Evolutionary conservation across 2,329 filamentous ascomycete species (phyloP).

Genomic region (Microdochium bolleyi): DNA sequence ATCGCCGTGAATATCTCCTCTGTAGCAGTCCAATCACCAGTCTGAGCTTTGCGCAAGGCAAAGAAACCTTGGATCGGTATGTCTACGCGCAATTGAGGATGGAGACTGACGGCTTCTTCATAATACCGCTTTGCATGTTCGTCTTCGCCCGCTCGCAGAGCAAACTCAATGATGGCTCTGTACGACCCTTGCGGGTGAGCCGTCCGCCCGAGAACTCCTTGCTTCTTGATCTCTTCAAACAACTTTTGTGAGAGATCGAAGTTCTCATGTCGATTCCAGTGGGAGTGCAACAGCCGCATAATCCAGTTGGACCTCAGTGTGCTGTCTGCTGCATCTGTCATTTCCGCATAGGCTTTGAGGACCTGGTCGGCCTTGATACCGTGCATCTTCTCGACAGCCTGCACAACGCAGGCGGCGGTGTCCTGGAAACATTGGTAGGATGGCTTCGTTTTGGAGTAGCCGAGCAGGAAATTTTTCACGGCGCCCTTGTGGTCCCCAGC

Average conservation of each 20-base stretch:
- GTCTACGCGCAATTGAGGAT: constrained; percentile 18
- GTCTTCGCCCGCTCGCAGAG: constrained; percentile 24
- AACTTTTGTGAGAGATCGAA: constrained; percentile 16
- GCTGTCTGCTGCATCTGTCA: constrained; percentile 9
- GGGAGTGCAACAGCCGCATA: constrained; percentile 23
- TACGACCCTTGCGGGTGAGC: constrained; percentile 21
- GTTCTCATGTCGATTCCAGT: constrained; percentile 22
- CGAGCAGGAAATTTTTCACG: constrained; percentile 23
- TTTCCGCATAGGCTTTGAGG: constrained; percentile 16
- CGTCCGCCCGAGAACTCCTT: constrained; percentile 12
- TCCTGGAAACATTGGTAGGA: constrained; percentile 9
- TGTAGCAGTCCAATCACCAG: constrained; percentile 32
- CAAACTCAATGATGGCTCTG: constrained; percentile 30
- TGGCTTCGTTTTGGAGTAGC: constrained; percentile 18
- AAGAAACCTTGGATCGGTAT: constrained; percentile 26
- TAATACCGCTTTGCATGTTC: constrained; percentile 21
- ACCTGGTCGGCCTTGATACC: constrained; percentile 18
- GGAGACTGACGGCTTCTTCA: constrained; percentile 12
- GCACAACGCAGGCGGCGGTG: constrained; percentile 21
- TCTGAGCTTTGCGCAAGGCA: constrained; percentile 25
- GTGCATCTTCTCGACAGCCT: constrained; percentile 19
- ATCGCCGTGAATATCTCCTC: constrained; percentile 20
- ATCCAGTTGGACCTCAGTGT: constrained; percentile 26
- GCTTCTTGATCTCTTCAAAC: constrained; percentile 15
- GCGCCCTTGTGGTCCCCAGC: constrained; percentile 19